These are phyloP conservation scores for Strobilomyces confusus DNA, from an alignment of 768 basidiomycete species.

Conservation along the genomic window DNA sequence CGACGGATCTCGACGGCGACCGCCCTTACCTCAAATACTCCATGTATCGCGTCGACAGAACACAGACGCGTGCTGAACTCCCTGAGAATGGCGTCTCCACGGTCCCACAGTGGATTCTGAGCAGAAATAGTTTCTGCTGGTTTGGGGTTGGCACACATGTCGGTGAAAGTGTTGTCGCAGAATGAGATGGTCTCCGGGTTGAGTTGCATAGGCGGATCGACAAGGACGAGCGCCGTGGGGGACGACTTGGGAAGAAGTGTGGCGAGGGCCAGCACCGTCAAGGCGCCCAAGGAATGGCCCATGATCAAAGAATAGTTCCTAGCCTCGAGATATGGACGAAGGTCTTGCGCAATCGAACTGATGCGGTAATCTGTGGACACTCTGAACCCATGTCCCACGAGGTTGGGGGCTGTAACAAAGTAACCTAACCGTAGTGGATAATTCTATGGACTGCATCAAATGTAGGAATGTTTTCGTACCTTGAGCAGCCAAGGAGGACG, in stretches of 20 bases:
- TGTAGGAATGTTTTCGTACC: conserved; percentile 2
- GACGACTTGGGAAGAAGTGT: conserved; percentile 1
- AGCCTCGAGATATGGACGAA: conserved; percentile 14
- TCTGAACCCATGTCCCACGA: conserved; percentile 16
- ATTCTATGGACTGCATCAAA: background rate
- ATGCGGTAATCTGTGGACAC: conserved; percentile 8
- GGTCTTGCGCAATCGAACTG: conserved; percentile 11
- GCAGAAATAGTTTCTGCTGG: background rate
- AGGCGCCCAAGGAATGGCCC: conserved; percentile 21
- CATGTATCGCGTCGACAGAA: background rate
- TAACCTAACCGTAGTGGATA: conserved; percentile 11
- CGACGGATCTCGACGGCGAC: background rate
- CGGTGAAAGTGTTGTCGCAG: background rate
- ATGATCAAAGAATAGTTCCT: conserved; percentile 17
- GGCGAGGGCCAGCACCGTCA: conserved; percentile 1
- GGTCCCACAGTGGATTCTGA: conserved; percentile 16
- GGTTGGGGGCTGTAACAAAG: conserved; percentile 19
- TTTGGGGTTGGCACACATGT: background rate
- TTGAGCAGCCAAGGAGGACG: conserved; percentile 10
- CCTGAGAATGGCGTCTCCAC: background rate
- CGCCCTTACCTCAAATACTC: background rate
- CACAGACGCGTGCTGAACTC: conserved; percentile 16
- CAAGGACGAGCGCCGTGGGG: conserved; percentile 16
- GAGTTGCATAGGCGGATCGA: conserved; percentile 17
- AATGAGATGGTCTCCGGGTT: background rate